Evolutionary conservation across 1,284 basidiomycete genomes (phyloP), one percentile per base, ranked within the genome.

Genomic region (Pyrrhoderma noxium): DNA sequence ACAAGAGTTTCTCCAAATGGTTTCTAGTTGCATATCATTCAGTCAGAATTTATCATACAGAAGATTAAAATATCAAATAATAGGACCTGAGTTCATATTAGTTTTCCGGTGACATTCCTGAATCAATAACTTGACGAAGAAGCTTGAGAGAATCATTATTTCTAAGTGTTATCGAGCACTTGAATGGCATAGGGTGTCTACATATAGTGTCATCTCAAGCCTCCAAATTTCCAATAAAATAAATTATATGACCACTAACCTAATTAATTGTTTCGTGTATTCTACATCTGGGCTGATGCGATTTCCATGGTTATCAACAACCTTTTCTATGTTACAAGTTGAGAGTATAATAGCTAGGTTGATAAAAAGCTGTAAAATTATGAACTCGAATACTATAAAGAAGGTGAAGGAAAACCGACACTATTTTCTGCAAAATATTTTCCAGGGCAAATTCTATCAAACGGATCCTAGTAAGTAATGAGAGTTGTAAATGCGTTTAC

Each of bases 281-380:
- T 37, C 38, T 1, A 19, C 27, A 25, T 21, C 21, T 37, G 52
- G 52, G 8, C 34, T 21, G 8, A 54, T 50, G 4, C 47, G 47
- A 8, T 4, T 21, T 3, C 58, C 60, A 37, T 44, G 3, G 11
- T 11, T 31, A n/a, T 58, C 59, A 13, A 45, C 22, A n/a, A 43
- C 36, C 25, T 36, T 48, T 2, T 25, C 8, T 25, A 61, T 60
- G 23, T 57, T 48, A 45, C 57, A 60, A 2, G 47, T 34, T 8
- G 58, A 34, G 8, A 61, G 51, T 5, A 59, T 42, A 18, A 56
- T 57, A 2, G 54, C 58, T 7, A 56, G 34, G 11, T 31, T 44
- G 8, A 60, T 55, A 37, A 51, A 61, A n/a, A 43, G 8, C 51
- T 53, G 19, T n/a, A 19, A 14, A 3, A 2, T 14, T 11, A n/a